Percentiles rank a stretch among this genome's conserved stretches.
Conservation (phyloP, 2,329 filamentous ascomycete genomes). For the Colletotrichum lupini region DNA sequence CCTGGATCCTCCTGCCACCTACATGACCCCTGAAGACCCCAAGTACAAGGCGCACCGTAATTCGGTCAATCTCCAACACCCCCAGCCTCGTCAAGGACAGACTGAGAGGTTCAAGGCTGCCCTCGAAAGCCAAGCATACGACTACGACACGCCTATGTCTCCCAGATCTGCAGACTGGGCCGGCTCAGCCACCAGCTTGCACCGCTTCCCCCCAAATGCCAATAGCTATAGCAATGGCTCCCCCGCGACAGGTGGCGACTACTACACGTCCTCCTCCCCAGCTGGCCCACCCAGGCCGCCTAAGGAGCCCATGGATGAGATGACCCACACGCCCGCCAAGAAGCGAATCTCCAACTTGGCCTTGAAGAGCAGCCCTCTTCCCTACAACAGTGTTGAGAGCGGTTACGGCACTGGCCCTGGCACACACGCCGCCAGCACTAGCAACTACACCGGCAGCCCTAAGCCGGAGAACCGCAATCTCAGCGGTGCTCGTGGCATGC, state of each 20-base stretch:
- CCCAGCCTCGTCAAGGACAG: conserved; percentile 79
- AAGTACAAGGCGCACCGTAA: conserved; percentile 87
- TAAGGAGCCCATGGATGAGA: conserved; percentile 68
- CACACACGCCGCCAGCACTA: conserved; percentile 61
- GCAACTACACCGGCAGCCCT: conserved; percentile 63
- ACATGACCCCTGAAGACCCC: conserved; percentile 72
- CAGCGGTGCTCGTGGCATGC: conserved; percentile 62
- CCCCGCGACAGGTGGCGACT: conserved; percentile 49
- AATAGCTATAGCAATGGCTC: conserved; percentile 60
- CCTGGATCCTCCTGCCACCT: conserved; percentile 58
- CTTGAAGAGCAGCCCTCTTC: conserved; percentile 63
- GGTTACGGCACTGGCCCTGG: conserved; percentile 62
- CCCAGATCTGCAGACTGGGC: conserved; percentile 72
- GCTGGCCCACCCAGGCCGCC: conserved; percentile 66
- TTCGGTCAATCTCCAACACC: conserved; percentile 82
- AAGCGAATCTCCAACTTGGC: conserved; percentile 62
- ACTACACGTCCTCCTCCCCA: conserved; percentile 57
- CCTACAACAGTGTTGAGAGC: conserved; percentile 66
- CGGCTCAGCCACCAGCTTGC: conserved; percentile 68
- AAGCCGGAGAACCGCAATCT: conserved; percentile 68
- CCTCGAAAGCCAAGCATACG: conserved; percentile 78
- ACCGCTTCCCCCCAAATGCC: conserved; percentile 60
- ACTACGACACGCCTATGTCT: conserved; percentile 71
- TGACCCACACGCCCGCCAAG: conserved; percentile 56
- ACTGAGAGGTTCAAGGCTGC: conserved; percentile 80